phyloP scores from a whole-genome alignment of 148 eudicot genomes.

The Diospyros lotus region DNA sequence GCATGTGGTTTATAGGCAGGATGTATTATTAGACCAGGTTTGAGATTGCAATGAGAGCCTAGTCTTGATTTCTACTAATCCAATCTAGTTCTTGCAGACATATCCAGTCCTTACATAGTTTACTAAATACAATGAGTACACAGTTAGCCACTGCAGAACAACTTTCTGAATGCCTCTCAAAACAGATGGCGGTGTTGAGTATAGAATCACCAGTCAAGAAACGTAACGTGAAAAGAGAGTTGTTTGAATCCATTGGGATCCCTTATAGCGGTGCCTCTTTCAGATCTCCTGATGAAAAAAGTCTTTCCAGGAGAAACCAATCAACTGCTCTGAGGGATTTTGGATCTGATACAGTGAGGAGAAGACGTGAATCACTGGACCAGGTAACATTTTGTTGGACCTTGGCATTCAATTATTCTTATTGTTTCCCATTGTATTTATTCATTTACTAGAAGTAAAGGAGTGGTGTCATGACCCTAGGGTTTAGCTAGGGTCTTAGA shows the following conservation, averaged over 20 bases:
- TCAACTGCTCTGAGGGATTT: constrained; percentile 30
- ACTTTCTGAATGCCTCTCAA: constrained; percentile 73
- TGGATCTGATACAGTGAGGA: constrained; percentile 74
- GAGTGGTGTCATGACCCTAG: no score
- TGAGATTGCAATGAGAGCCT: neutral
- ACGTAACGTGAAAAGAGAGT: constrained; percentile 52
- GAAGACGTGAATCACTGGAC: constrained; percentile 80
- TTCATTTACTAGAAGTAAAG: no score
- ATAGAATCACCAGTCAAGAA: constrained; percentile 47
- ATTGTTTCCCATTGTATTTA: neutral
- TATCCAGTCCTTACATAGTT: constrained; percentile 61
- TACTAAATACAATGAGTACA: constrained; percentile 65
- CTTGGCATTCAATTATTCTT: neutral
- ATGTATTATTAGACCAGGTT: neutral
- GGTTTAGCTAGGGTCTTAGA: no score
- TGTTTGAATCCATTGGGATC: constrained; percentile 84
- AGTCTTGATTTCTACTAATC: neutral
- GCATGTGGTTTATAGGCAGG: neutral
- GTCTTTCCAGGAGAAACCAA: constrained; percentile 44
- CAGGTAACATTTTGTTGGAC: constrained; percentile 38
- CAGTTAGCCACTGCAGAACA: constrained; percentile 84
- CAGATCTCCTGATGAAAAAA: constrained; percentile 35
- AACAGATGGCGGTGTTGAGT: constrained; percentile 68
- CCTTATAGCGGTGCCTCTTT: constrained; percentile 44
- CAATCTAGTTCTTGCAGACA: constrained; percentile 38